Conservation (phyloP, 331 rosid genomes). For the Prunus yedoensis region DNA sequence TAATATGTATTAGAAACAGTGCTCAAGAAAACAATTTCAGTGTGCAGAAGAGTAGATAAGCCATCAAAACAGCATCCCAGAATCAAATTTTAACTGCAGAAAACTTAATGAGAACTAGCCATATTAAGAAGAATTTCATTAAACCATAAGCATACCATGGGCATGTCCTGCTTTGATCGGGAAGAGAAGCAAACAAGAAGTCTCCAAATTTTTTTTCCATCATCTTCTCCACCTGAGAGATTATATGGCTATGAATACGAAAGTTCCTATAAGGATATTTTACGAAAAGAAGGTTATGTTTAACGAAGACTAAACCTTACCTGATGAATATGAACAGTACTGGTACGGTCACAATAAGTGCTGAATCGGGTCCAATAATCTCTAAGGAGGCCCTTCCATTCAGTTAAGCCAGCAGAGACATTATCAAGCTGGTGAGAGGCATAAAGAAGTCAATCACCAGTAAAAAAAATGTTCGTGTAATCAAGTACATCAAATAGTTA, state of each 20-base stretch:
- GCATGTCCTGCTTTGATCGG: conserved; percentile 63
- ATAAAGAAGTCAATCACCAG: conserved; percentile 5
- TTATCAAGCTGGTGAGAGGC: conserved; percentile 67
- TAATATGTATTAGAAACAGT: conserved; percentile 16
- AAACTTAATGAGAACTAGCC: background rate
- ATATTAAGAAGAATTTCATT: background rate
- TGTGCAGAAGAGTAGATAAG: conserved; percentile 3
- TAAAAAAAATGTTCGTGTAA: background rate
- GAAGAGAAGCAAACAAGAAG: conserved; percentile 60
- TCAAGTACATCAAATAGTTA: background rate
- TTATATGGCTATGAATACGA: background rate
- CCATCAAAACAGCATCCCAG: conserved; percentile 11
- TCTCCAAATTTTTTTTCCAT: conserved; percentile 38
- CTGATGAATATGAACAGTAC: conserved; percentile 81
- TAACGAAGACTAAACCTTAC: conserved; percentile 26
- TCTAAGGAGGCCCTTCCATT: conserved; percentile 96
- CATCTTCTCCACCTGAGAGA: conserved; percentile 91
- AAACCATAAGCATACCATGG: conserved; percentile 61
- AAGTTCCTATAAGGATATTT: background rate
- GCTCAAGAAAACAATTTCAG: conserved; percentile 6
- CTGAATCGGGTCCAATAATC: conserved; percentile 94
- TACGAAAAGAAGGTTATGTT: background rate
- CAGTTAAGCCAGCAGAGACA: conserved; percentile 92
- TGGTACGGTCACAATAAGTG: conserved; percentile 72
- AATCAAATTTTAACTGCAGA: background rate